Conservation (phyloP, 169 alveolate genomes). For the Plasmodium coatneyi region DNA sequence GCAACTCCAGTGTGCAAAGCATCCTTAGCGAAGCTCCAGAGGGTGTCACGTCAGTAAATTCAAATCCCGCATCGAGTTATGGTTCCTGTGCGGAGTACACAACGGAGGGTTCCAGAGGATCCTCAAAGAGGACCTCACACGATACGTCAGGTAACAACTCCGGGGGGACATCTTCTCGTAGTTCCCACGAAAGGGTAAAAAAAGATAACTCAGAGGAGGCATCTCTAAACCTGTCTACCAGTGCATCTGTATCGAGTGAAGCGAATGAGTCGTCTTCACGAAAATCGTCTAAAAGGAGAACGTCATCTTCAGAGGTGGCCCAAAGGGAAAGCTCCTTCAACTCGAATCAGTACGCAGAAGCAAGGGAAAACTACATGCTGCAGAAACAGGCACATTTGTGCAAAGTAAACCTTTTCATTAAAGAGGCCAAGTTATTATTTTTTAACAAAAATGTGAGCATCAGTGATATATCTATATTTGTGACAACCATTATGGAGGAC, state of each 20-base stretch:
- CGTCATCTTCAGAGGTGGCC: not conserved
- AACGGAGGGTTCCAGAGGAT: not conserved
- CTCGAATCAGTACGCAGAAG: not conserved
- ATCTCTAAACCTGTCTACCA: not conserved
- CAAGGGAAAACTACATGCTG: conserved; percentile 2
- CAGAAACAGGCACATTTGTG: conserved; percentile 20
- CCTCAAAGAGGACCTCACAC: not conserved
- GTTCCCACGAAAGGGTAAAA: not conserved
- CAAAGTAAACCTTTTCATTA: conserved; percentile 33
- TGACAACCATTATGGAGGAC: conserved; percentile 57
- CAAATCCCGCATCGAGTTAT: not conserved
- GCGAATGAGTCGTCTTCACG: not conserved
- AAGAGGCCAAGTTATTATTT: conserved; percentile 66
- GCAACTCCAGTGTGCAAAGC: conserved; percentile 6
- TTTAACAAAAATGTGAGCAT: conserved; percentile 36
- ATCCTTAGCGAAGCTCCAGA: conserved; percentile 9
- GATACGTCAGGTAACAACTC: not conserved
- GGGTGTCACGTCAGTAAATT: not conserved
- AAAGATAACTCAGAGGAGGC: not conserved
- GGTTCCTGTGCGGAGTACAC: not conserved
- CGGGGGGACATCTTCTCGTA: not conserved
- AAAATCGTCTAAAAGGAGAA: not conserved
- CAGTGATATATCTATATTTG: conserved; percentile 40
- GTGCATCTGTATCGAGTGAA: not conserved
- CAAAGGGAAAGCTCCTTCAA: conserved; percentile 11